These are phyloP conservation scores for Blastobotrys arbuscula DNA, from an alignment of 1,139 yeast genomes.

Conservation along the genomic window DNA sequence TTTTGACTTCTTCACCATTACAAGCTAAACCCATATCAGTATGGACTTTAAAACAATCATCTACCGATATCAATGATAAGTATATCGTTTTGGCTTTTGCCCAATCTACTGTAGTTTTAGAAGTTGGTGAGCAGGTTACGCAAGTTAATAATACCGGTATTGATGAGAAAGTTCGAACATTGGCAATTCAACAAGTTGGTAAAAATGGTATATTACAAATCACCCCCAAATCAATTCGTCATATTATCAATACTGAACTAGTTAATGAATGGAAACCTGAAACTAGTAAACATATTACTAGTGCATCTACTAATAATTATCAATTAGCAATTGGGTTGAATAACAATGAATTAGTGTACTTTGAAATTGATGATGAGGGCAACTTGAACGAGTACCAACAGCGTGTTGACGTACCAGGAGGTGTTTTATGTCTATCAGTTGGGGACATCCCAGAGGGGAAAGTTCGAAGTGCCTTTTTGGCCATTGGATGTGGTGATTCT, in stretches of 20 bases:
- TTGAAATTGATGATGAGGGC: conserved; percentile 67
- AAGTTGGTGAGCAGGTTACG: conserved; percentile 66
- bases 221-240: conserved; percentile 66
- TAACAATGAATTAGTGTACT: conserved; percentile 71
- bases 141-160: conserved; percentile 68
- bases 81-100: conserved; percentile 64
- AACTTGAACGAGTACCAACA: conserved; percentile 66
- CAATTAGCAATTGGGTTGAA: conserved; percentile 72
- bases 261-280: conserved; percentile 71
- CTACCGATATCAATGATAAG: conserved; percentile 48
- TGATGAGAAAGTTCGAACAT: conserved; percentile 50
- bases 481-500: conserved; percentile 68
- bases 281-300: conserved; percentile 52
- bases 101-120: conserved; percentile 64
- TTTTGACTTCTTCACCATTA: conserved; percentile 64
- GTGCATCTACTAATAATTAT: conserved; percentile 56
- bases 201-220: conserved; percentile 61
- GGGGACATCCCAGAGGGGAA: conserved; percentile 47
- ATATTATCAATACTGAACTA: conserved; percentile 41
- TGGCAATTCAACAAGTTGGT: conserved; percentile 70
- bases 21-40: conserved; percentile 59
- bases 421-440: conserved; percentile 50
- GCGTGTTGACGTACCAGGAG: conserved; percentile 49
- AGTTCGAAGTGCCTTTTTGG: conserved; percentile 51
- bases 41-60: conserved; percentile 51